phyloP scores from a whole-genome alignment of 306 rosid species.

The Abrus precatorius region DNA sequence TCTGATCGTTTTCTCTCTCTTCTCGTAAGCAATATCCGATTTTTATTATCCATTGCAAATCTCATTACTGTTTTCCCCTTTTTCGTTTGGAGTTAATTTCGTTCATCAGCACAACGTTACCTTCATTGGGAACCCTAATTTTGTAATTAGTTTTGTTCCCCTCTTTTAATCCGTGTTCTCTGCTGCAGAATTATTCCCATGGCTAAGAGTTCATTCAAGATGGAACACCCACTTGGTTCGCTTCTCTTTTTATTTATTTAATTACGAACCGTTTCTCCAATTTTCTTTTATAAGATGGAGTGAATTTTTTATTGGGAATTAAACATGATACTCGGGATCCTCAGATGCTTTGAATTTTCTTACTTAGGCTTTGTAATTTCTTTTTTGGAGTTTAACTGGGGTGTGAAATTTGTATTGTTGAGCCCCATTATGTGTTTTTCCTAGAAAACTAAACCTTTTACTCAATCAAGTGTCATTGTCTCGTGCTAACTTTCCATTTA shows the following conservation, averaged over 20 bases:
- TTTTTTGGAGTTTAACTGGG: neutral
- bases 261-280: neutral
- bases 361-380: neutral
- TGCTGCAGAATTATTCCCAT: slow-evolving; percentile 50
- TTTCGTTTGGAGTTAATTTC: neutral
- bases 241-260: slow-evolving; percentile 14
- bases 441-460: neutral
- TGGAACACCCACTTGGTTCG: slow-evolving; percentile 62
- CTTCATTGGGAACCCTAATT: slow-evolving; percentile 44
- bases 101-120: slow-evolving; percentile 7
- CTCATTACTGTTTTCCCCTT: neutral
- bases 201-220: slow-evolving; percentile 64
- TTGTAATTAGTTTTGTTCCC: neutral
- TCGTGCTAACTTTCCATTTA: neutral
- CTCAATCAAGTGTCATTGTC: neutral
- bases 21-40: slow-evolving; percentile 17
- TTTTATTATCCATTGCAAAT: neutral
- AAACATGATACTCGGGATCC: neutral
- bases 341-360: neutral
- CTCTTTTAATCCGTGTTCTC: neutral
- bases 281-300: neutral
- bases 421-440: neutral
- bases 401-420: slow-evolving; percentile 27
- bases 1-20: slow-evolving; percentile 15
- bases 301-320: neutral